These are phyloP conservation scores for Solanum dulcamara DNA, from an alignment of 257 asterid species.

Conservation along the genomic window DNA sequence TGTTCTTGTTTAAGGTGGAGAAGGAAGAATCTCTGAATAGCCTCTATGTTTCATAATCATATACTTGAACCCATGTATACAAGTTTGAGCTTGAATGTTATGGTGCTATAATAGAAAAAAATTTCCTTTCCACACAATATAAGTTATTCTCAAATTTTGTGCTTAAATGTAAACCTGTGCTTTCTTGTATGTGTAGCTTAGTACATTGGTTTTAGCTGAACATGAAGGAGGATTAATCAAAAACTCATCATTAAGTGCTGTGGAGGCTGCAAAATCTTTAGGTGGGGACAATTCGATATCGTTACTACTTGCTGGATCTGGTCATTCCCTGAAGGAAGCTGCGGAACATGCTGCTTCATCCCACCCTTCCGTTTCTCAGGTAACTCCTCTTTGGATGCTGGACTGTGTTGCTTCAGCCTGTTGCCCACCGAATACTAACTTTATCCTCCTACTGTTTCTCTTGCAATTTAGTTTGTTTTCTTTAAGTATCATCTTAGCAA, in stretches of 20 bases:
- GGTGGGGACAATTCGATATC: conserved; percentile 54
- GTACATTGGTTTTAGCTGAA: conserved; percentile 78
- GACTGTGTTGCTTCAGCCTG: not conserved
- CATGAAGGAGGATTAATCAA: conserved; percentile 67
- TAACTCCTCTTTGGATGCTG: not conserved
- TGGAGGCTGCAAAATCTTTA: conserved; percentile 73
- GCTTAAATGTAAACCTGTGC: not conserved
- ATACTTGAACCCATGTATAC: not conserved
- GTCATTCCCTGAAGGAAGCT: conserved; percentile 67
- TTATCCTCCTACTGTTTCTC: not conserved
- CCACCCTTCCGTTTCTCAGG: conserved; percentile 76
- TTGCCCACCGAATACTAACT: too few relatives aligned
- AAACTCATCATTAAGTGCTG: conserved; percentile 64
- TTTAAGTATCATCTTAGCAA: not conserved
- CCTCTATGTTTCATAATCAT: not conserved
- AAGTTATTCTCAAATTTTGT: not conserved
- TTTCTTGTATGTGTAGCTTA: conserved; percentile 32
- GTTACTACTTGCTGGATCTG: conserved; percentile 80
- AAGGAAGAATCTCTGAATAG: not conserved
- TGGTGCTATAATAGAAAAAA: not conserved
- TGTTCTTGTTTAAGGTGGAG: not conserved
- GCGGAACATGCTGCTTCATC: conserved; percentile 67
- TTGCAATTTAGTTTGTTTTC: not conserved
- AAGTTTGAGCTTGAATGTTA: not conserved
- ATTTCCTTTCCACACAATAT: not conserved